A percentile compares a stretch with the other conserved stretches of the same genome.
Evolutionary conservation across 495 filamentous ascomycete genomes (phyloP).

Genomic region (Cryomyces minteri): DNA sequence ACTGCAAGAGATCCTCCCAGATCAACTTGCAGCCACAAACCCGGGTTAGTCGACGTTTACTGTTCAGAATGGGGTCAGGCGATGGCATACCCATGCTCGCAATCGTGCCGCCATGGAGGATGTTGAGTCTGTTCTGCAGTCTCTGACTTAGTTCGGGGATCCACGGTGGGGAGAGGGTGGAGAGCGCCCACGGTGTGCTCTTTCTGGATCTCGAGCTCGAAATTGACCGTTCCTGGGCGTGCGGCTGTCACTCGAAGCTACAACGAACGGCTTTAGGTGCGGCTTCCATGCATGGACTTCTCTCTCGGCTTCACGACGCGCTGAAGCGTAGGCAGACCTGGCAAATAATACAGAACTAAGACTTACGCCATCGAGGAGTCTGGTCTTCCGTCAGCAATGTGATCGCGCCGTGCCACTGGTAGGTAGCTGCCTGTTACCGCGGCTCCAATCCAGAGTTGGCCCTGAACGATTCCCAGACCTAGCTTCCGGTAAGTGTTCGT

Average conservation of each 20-base stretch:
- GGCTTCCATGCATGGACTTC: not conserved
- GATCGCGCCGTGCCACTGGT: not conserved
- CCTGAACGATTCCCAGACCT: conserved; percentile 74
- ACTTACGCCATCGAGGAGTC: conserved; percentile 19
- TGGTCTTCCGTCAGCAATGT: not conserved
- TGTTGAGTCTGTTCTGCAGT: conserved; percentile 65
- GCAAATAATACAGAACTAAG: not conserved
- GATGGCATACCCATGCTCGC: conserved; percentile 54
- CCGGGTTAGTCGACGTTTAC: not conserved
- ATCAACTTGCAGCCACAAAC: conserved; percentile 37
- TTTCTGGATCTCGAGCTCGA: conserved; percentile 71
- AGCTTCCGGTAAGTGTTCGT: not conserved
- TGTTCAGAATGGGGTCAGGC: not conserved
- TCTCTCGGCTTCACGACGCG: not conserved
- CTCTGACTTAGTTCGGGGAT: not conserved
- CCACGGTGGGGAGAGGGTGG: not conserved
- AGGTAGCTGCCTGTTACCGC: conserved; percentile 34
- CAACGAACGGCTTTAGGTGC: not conserved
- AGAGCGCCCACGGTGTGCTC: conserved; percentile 55
- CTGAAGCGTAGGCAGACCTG: not conserved
- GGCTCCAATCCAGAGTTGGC: conserved; percentile 72
- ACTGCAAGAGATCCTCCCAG: conserved; percentile 87
- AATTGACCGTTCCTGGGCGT: conserved; percentile 59
- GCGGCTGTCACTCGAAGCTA: conserved; percentile 66
- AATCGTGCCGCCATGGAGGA: conserved; percentile 87